Base-by-base conservation (phyloP, 192 early-diverging fungal genomes). In the Coemansia sp. region DNA sequence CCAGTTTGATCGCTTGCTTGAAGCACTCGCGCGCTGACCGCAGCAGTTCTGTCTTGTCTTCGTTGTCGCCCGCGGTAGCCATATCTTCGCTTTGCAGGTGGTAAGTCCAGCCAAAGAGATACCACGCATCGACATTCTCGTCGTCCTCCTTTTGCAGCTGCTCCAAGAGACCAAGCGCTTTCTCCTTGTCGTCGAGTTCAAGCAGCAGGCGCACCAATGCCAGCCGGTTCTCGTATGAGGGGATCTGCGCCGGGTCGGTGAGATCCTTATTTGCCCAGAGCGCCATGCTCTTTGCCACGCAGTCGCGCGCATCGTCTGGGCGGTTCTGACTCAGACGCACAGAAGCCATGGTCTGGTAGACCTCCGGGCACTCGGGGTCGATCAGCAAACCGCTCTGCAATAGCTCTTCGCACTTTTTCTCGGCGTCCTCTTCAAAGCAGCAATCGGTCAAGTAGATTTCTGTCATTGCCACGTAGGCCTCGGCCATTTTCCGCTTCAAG, bases 381-480 rank as follows among this genome's bases (percentile, higher is more conserved):
- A 89, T 70, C 35, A 85, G 56, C n/a, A 87, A 59, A 1, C 94
- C 96, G 19, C 85, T 83, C 44, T 84, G 65, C 63, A 95, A 75
- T 68, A 86, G 92, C 54, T 85, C 68, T 64, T 94, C 92, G 72
- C 95, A 96, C 42, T 86, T 86, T 62, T 87, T 79, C 80, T 98
- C 97, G 5, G 97, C 97, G 21, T 94, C 88, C 7, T 88, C 87
- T 57, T 95, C 93, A 77, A 96, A 96, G 73, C 97, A 99, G 77
- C 93, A 96, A 73, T 99, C 97, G 0, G 98, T 98, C 80, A 99
- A 88, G 77, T 95, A 99, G 21, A 98, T 94, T 73, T 99, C 98
- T 3, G 93, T 88, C 89, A 99, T 95, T 40, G 95, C 92, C 78
- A 94, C 95, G 24, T 95, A 86, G 13, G 95, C 95, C 46, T 87